A percentile compares a stretch with the other conserved stretches of the same genome.
These are phyloP conservation scores for Tephrocybe sp. DNA, from an alignment of 768 basidiomycete genomes.

Conservation along the genomic window DNA sequence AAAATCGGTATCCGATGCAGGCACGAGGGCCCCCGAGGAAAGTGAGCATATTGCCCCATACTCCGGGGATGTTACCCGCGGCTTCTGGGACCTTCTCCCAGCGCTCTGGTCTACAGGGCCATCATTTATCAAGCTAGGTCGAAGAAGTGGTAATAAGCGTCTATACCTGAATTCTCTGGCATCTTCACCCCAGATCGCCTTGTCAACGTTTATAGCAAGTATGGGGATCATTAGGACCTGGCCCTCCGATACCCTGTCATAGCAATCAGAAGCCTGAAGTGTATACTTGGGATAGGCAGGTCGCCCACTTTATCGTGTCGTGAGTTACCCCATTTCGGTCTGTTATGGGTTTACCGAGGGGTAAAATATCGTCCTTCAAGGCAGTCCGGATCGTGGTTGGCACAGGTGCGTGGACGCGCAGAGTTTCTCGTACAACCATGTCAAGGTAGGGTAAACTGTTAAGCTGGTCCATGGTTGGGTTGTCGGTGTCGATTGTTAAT, in stretches of 20 bases:
- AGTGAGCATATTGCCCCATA: conserved; percentile 59
- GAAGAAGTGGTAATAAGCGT: background rate
- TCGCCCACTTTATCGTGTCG: conserved; percentile 37
- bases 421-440: conserved; percentile 56
- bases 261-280: too few species aligned
- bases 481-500: conserved; percentile 48
- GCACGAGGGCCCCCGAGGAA: conserved; percentile 69
- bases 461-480: conserved; percentile 70
- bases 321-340: conserved; percentile 42
- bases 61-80: conserved; percentile 49
- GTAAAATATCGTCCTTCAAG: conserved; percentile 52
- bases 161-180: conserved; percentile 57
- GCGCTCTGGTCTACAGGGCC: conserved; percentile 59
- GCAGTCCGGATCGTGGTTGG: conserved; percentile 42
- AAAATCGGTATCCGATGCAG: conserved; percentile 69
- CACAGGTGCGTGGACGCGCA: conserved; percentile 58
- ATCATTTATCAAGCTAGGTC: background rate
- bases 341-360: conserved; percentile 44
- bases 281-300: too few species aligned
- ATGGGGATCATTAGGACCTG: conserved; percentile 53
- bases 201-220: conserved; percentile 48
- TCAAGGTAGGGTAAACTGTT: conserved; percentile 70
- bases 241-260: conserved; percentile 39
- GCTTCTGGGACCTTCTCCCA: conserved; percentile 53
- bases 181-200: conserved; percentile 65